Base-by-base conservation (phyloP, 495 filamentous ascomycete species). In the Penicillium paradoxum region DNA sequence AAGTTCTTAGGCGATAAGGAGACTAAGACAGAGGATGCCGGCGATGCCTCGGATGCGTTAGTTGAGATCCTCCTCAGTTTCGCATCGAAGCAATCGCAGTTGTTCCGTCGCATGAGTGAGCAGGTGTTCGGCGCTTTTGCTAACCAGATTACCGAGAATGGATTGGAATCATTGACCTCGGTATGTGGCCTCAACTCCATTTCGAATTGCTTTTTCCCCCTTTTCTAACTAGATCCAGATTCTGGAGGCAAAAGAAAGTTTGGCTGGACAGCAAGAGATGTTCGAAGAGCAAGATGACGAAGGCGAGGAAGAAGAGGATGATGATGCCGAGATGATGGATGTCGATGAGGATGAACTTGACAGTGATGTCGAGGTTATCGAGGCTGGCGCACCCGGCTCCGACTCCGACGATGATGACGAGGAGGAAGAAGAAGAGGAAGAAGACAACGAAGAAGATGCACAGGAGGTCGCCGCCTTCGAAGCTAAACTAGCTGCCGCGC, bases 21-120 rank as follows among this genome's bases (percentile, higher is more conserved):
- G 38, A 63, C 63, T 1, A 80, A 82, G 53, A 71, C 71, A 46
- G 66, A 73, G n/a, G 75, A 76, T 24, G 72, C 75, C 10, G 79
- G 81, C 14, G 85, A 88, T 36, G 79, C 81, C 2, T 83, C 87
- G 0, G 85, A 88, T 59, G 81, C 88, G 17, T 68, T 98, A 24
- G 83, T 97, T 17, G 95, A 97, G 55, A 85, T 97, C 45, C 70
- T 98, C 14, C 74, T 98, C 9, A 85, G 87, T 57, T 89, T 97
- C 68, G 81, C 93, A 8, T 89, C 91, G 0, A 92, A 89, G 64
- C 90, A 83, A 7, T 96, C 90, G 7, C 80, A 84, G 34, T 75
- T 97, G 11, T 86, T 95, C 71, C 82, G 90, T 29, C 91, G 91
- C 51, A 83, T 95, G 36, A 87, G 90, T 17, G 83, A 89, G 65